Evolutionary conservation across 2,329 filamentous ascomycete genomes (phyloP).

Genomic region (Colletotrichum orchidophilum): DNA sequence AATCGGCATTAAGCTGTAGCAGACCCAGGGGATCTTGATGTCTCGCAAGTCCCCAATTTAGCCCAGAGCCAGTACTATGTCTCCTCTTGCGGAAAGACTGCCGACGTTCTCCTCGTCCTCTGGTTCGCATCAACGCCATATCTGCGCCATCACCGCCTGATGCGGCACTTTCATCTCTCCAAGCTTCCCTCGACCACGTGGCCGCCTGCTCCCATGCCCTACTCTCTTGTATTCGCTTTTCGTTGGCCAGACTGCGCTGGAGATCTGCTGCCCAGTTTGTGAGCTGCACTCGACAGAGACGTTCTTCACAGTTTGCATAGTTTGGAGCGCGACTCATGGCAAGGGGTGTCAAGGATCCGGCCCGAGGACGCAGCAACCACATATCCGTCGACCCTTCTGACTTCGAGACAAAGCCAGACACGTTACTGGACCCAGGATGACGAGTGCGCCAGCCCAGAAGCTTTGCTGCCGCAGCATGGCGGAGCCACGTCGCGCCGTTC

Average conservation of each 20-base stretch:
- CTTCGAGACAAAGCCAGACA: neutral
- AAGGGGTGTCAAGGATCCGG: neutral
- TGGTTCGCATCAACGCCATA: slow-evolving; percentile 14
- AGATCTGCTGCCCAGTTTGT: slow-evolving; percentile 86
- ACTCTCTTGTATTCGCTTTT: slow-evolving; percentile 74
- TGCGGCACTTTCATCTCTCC: slow-evolving; percentile 51
- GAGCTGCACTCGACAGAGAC: slow-evolving; percentile 65
- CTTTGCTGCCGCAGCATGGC: slow-evolving; percentile 85
- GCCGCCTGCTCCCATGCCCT: slow-evolving; percentile 71
- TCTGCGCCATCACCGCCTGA: neutral
- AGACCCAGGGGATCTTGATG: slow-evolving; percentile 83
- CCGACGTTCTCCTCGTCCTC: neutral
- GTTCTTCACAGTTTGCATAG: slow-evolving; percentile 44
- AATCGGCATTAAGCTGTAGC: slow-evolving; percentile 72
- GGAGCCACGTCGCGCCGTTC: slow-evolving; percentile 81
- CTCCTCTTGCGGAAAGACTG: slow-evolving; percentile 24
- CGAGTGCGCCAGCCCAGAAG: slow-evolving; percentile 73
- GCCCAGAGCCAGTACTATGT: slow-evolving; percentile 34
- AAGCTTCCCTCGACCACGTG: slow-evolving; percentile 72
- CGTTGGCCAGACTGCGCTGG: slow-evolving; percentile 78
- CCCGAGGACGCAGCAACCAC: slow-evolving; percentile 43
- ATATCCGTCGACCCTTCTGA: slow-evolving; percentile 52
- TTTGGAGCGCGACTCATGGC: neutral
- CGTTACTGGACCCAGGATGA: slow-evolving; percentile 35
- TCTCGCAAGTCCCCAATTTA: slow-evolving; percentile 46